These are phyloP conservation scores for Striga hermonthica DNA, from an alignment of 305 asterid genomes.

Conservation along the genomic window DNA sequence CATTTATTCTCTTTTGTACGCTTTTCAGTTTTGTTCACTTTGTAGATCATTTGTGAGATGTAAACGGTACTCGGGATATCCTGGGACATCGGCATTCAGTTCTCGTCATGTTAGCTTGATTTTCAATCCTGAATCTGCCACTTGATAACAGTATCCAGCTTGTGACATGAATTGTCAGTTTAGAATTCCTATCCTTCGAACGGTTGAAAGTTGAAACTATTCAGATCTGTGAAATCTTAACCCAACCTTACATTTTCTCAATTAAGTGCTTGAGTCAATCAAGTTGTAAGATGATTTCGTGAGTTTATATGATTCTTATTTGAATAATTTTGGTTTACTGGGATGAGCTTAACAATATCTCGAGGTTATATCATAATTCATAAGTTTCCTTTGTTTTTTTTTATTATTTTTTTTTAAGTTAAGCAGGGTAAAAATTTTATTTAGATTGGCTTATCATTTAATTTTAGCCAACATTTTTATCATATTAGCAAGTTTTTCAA, in stretches of 20 bases:
- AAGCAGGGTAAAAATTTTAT: no score
- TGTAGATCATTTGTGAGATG: conserved; percentile 33
- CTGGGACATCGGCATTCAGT: conserved; percentile 18
- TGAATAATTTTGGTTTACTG: no score
- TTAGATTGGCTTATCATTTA: no score
- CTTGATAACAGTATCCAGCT: conserved; percentile 3
- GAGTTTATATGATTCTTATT: no score
- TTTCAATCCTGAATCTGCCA: conserved; percentile 1
- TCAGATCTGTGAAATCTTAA: neutral
- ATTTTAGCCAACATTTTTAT: no score
- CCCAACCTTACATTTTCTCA: neutral
- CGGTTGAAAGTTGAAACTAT: neutral
- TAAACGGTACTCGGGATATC: conserved; percentile 18
- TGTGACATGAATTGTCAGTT: neutral
- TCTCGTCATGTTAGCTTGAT: conserved; percentile 13
- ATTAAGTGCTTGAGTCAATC: neutral
- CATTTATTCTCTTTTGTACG: neutral
- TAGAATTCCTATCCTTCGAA: neutral
- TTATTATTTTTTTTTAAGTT: no score
- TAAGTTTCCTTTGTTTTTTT: no score
- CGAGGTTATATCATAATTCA: no score
- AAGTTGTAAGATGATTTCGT: no score
- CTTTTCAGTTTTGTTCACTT: conserved; percentile 30
- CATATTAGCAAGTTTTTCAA: no score
- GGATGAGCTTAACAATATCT: no score